Evolutionary conservation across 371 early-diverging fungal species (phyloP), one percentile per base, ranked within the genome.

Genomic region (Encephalitozoon cuniculi): DNA sequence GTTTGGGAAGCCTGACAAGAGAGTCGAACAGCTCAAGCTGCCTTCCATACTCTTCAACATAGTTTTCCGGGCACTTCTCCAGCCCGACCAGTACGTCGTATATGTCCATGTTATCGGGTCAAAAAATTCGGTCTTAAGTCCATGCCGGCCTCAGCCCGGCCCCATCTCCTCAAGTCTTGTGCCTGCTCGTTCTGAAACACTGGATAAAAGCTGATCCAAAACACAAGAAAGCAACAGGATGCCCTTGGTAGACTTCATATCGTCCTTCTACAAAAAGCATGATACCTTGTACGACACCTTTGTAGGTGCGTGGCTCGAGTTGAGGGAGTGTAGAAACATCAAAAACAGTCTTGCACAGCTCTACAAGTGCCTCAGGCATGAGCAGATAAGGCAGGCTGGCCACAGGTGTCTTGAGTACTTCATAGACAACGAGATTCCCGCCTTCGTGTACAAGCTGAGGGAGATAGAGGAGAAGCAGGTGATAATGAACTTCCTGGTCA

Each of bases 321-420:
- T 59, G 18, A 59, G 15, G 18, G 59, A 59, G 15, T 30, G 59
- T 21, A 30, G 15, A 5, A 28, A 59, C 59, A 59, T 59, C 7
- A 15, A 59, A 5, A 59, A 34, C 4, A 72, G 39, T 39, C 28
- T 72, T 23, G 21, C 46, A 15, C 25, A 9, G 9, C 44, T 72
- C 11, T 49, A 64, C 15, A 64, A 72, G 25, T 72, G 41, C 44
- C 44, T 72, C 25, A 46, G 51, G 21, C 51, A 72, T 28, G 73
- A 72, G 30, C 73, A 72, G 34, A 30, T 11, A 1, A 72, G 52
- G 8, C n/a, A 32, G 30, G 18, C 6, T 12, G 15, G 32, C 32
- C 46, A 15, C 64, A 55, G 51, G 34, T 72, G 73, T 51, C 63
- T 64, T n/a, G 52, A 72, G 21, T 72, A 72, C 52, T 63, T 72